Evolutionary conservation across 2,329 filamentous ascomycete species (phyloP).

Genomic region (Fusarium camptoceras): DNA sequence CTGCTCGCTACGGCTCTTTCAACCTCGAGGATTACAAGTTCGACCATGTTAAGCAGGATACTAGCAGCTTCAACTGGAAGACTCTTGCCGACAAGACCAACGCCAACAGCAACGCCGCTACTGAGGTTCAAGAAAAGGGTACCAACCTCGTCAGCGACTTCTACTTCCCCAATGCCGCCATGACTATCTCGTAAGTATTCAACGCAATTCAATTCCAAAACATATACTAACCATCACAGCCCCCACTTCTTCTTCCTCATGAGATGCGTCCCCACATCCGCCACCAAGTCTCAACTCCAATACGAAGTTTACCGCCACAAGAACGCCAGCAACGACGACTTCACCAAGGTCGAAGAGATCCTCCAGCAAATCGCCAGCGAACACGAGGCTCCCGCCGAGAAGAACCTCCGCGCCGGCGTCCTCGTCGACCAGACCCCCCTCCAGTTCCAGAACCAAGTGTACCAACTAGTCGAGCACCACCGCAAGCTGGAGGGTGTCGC

Average conservation of each 20-base stretch:
- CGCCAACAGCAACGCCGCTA: conserved; percentile 21
- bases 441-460: conserved; percentile 34
- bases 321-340: conserved; percentile 25
- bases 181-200: conserved; percentile 54
- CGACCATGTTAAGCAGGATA: conserved; percentile 66
- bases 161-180: conserved; percentile 40
- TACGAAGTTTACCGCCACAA: conserved; percentile 39
- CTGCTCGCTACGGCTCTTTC: conserved; percentile 57
- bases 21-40: conserved; percentile 65
- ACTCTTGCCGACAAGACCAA: conserved; percentile 55
- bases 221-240: conserved; percentile 50
- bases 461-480: conserved; percentile 33
- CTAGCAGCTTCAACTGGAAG: conserved; percentile 70
- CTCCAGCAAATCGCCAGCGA: conserved; percentile 23
- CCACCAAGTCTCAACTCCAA: conserved; percentile 20
- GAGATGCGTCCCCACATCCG: conserved; percentile 26
- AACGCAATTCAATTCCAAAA: conserved; percentile 57
- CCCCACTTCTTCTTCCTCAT: conserved; percentile 33
- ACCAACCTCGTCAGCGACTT: conserved; percentile 29
- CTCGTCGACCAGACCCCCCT: conserved; percentile 22
- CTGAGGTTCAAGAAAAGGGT: conserved; percentile 18
- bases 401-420: conserved; percentile 15
- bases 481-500: conserved; percentile 29
- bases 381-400: conserved; percentile 22
- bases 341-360: conserved; percentile 19